Evolutionary conservation across 495 filamentous ascomycete genomes (phyloP).

Genomic region (Talaromyces stipitatus): DNA sequence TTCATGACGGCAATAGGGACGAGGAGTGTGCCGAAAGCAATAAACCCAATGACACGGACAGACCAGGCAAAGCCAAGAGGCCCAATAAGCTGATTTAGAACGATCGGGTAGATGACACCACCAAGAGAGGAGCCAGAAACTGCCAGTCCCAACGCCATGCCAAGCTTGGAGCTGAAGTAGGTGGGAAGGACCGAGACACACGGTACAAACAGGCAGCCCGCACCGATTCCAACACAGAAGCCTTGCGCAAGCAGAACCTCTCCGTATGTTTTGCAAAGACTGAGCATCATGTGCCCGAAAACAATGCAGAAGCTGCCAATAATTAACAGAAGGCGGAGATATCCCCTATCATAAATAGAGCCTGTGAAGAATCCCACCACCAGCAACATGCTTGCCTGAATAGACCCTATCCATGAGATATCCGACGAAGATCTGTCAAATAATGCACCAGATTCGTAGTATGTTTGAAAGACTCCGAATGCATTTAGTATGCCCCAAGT

Average conservation of each 20-base stretch:
- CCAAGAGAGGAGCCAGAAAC: constrained; percentile 51
- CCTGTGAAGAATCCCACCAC: constrained; percentile 51
- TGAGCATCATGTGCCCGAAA: constrained; percentile 69
- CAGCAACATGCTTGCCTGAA: not conserved
- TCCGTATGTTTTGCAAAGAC: constrained; percentile 36
- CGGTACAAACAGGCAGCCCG: constrained; percentile 51
- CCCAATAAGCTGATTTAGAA: constrained; percentile 57
- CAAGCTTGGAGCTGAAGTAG: constrained; percentile 46
- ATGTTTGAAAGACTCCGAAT: constrained; percentile 45
- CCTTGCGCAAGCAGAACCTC: constrained; percentile 37
- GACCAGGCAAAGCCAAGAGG: constrained; percentile 65
- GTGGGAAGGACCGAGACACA: constrained; percentile 64
- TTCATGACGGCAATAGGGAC: not conserved
- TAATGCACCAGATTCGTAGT: constrained; percentile 25
- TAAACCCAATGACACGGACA: constrained; percentile 62
- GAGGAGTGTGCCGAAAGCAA: constrained; percentile 45
- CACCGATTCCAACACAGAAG: constrained; percentile 40
- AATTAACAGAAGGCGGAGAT: constrained; percentile 42
- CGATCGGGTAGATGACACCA: constrained; percentile 50
- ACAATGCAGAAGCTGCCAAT: constrained; percentile 54
- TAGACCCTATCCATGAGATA: constrained; percentile 14
- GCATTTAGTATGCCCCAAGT: constrained; percentile 47
- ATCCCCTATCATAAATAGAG: constrained; percentile 69
- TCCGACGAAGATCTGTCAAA: constrained; percentile 15
- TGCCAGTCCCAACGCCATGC: constrained; percentile 55